Evolutionary conservation across 352 stramenopile species (phyloP), one percentile per base, ranked within the genome.

Genomic region (Pythium brachiatum): DNA sequence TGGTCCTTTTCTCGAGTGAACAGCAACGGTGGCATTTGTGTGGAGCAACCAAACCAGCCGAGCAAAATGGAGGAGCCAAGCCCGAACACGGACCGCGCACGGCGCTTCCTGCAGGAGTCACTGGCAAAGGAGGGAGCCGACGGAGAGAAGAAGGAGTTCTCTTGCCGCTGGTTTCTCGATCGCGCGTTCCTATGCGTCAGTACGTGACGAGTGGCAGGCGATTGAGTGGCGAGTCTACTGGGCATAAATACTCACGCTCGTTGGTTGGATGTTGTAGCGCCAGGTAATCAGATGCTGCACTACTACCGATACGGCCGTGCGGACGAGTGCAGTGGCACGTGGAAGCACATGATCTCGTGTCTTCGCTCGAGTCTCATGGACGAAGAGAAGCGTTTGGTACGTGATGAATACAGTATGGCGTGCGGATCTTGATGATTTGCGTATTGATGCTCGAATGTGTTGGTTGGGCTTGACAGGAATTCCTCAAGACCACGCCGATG

Each of bases 131-230:
- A 74, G 38, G 69, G 74, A 20, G 68, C 60, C 26, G 73, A 68
- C 9, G 59, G 60, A 8, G 64, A 68, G 60, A 89, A 85, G 71
- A 64, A 67, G 23, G 74, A 79, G 32, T 75, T 89, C 54, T 79
- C 76, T 13, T 94, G 85, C 65, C 62, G 71, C n/a, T 91, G 81
- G 79, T 91, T 92, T 61, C 59, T 94, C 1, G 83, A 94, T 57
- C 79, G 79, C 32, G 81, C 85, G 11, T 94, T 94, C 74, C 83
- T 78, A 48, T 94, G 85, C 65, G 81, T 90, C 71, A 92, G 85
- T 94, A 88, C 72, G 85, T 90, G 31, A 15, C 15, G 32, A 25
- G 18, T 16, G 11, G 41, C 41, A 18, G 2, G 21, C n/a, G 8
- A 15, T 25, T 25, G 7, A 21, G 21, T 48, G n/a, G 23, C 21